Evolutionary conservation across 495 filamentous ascomycete genomes (phyloP).

Genomic region (Lophium mytilinum): DNA sequence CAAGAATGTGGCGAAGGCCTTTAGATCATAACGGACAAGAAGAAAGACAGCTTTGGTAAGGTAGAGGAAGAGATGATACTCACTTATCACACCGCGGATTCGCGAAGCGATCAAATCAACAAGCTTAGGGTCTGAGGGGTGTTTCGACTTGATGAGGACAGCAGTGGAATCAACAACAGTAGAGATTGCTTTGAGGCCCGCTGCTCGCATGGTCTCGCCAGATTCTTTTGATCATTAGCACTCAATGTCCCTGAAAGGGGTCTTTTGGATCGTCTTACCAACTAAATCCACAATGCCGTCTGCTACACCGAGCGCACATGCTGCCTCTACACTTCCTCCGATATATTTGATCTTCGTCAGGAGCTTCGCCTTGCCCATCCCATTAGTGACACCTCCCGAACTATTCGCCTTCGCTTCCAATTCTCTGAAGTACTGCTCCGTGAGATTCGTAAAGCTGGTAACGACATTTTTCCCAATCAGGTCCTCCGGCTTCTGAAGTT

Average conservation of each 20-base stretch:
- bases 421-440: slow-evolving; percentile 68
- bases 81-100: slow-evolving; percentile 86
- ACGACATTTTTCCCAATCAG: slow-evolving; percentile 90
- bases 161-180: slow-evolving; percentile 83
- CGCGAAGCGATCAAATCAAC: slow-evolving; percentile 73
- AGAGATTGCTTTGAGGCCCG: slow-evolving; percentile 91
- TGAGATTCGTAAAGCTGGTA: slow-evolving; percentile 84
- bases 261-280: slow-evolving; percentile 45
- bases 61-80: slow-evolving; percentile 20
- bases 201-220: slow-evolving; percentile 95
- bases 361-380: slow-evolving; percentile 40
- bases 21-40: not conserved
- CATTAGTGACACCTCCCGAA: slow-evolving; percentile 12
- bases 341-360: slow-evolving; percentile 83
- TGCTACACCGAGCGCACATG: slow-evolving; percentile 89
- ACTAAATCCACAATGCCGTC: slow-evolving; percentile 97
- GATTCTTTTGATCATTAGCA: slow-evolving; percentile 58
- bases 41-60: not conserved
- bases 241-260: not conserved
- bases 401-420: slow-evolving; percentile 46
- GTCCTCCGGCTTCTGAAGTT: slow-evolving; percentile 57
- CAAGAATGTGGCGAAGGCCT: not conserved
- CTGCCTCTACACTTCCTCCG: slow-evolving; percentile 92
- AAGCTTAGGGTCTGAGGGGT: slow-evolving; percentile 67
- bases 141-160: slow-evolving; percentile 83